phyloP scores from a whole-genome alignment of 2,329 filamentous ascomycete genomes.

The Penicillium sp. region DNA sequence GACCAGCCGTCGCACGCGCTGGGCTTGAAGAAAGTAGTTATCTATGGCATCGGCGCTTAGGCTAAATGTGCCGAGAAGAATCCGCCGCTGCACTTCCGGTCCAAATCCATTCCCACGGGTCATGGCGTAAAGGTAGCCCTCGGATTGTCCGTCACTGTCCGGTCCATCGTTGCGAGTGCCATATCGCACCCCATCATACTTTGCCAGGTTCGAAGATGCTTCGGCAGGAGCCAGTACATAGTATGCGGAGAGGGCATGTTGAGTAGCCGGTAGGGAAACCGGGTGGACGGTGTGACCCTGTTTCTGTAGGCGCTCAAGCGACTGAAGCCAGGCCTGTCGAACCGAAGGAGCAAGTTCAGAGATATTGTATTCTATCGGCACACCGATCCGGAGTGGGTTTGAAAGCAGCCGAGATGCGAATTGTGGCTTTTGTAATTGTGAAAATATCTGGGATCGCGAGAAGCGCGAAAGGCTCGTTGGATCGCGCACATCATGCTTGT shows the following conservation, averaged over 20 bases:
- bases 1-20: constrained; percentile 76
- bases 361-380: constrained; percentile 79
- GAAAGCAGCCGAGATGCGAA: constrained; percentile 23
- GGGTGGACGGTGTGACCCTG: constrained; percentile 67
- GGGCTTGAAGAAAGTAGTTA: constrained; percentile 94
- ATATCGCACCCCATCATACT: constrained; percentile 95
- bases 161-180: constrained; percentile 52
- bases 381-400: constrained; percentile 48
- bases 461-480: constrained; percentile 62
- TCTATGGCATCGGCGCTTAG: constrained; percentile 85
- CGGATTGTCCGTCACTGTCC: constrained; percentile 50
- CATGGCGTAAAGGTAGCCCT: constrained; percentile 61
- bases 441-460: constrained; percentile 49
- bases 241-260: constrained; percentile 82
- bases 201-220: constrained; percentile 90
- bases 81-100: constrained; percentile 75
- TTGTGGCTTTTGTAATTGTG: constrained; percentile 38
- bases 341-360: constrained; percentile 67
- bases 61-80: constrained; percentile 83
- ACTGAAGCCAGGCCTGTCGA: constrained; percentile 61
- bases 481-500: constrained; percentile 62
- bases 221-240: constrained; percentile 94
- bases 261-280: constrained; percentile 76
- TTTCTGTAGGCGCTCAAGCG: constrained; percentile 54
- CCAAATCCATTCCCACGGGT: constrained; percentile 73